Evolutionary conservation across 129 eudicot genomes (phyloP), one percentile per base, ranked within the genome.

Genomic region (Flaveria bidentis): DNA sequence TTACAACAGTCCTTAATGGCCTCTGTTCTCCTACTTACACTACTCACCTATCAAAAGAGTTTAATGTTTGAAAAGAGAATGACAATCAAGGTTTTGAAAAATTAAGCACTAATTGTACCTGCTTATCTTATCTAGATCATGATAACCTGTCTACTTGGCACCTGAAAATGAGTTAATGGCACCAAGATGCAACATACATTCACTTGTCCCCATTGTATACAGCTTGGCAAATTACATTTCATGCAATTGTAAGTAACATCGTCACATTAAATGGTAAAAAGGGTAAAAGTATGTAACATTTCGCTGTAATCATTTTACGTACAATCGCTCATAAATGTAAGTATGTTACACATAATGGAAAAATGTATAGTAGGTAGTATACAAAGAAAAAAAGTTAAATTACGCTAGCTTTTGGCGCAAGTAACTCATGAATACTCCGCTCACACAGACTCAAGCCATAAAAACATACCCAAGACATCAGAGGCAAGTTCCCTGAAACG

Each of bases 401-500:
- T 13, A 22, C 23, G 33, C 8, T 23, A 30, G 12, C 2, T 30
- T 63, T 30, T 30, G 42, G 5, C 9, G 22, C 69, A 63, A 30
- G 16, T 30, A 63, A 30, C 46, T 44, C 20, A 30, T 13, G 12
- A 15, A 30, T 16, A 15, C 28, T 11, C 42, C 10, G 60, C 20
- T 63, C 45, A 63, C 45, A 28, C 18, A 5, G 11, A 13, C 39
- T 12, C 8, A 25, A 60, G 16, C 18, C 18, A 44, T 42, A 42
- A 30, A 58, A 30, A 53, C 65, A 49, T 82, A 86, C 98, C 98
- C 69, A 93, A 75, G 16, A 93, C 88, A 76, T 93, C 98, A 20
- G 96, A 84, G 33, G 98, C 97, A 23, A 93, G 96, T 67, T 93
- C 98, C 69, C 98, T 86, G 85, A 93, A 93, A 20, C 98, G 84